These are phyloP conservation scores for Sclerotinia glacialis DNA, from an alignment of 2,329 filamentous ascomycete species.

Conservation along the genomic window DNA sequence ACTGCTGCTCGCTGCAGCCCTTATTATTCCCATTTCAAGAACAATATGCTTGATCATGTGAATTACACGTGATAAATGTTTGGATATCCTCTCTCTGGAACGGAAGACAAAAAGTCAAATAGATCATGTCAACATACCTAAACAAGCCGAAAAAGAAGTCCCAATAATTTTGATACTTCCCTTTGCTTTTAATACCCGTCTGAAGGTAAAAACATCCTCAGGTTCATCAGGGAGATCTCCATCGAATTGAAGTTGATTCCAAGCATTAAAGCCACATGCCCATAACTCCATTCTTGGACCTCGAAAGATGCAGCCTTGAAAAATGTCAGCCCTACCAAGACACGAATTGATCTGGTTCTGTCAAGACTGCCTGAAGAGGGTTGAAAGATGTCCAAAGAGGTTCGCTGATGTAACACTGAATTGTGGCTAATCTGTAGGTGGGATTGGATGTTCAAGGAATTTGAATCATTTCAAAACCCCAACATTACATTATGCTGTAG, in stretches of 20 bases:
- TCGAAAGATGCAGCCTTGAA: neutral
- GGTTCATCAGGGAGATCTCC: conserved; percentile 39
- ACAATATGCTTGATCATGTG: neutral
- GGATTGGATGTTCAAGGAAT: neutral
- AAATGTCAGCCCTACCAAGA: conserved; percentile 1
- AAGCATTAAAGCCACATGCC: conserved; percentile 58
- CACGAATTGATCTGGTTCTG: neutral
- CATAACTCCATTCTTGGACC: conserved; percentile 47
- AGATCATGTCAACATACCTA: conserved; percentile 15
- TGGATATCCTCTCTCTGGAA: neutral
- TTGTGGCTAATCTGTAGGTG: conserved; percentile 1
- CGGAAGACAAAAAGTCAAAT: neutral
- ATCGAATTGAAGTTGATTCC: conserved; percentile 51
- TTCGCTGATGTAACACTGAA: conserved; percentile 8
- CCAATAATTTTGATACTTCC: conserved; percentile 41
- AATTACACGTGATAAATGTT: neutral
- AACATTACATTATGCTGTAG: neutral
- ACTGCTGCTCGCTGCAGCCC: neutral
- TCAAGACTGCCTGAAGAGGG: neutral
- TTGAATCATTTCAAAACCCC: neutral
- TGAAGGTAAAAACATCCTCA: conserved; percentile 48
- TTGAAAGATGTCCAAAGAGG: neutral
- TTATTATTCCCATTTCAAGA: neutral
- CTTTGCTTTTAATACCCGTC: conserved; percentile 42
- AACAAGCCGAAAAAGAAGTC: conserved; percentile 42